Evolutionary conservation across 345 rosid genomes (phyloP), one percentile per base, ranked within the genome.

Genomic region (Aurinia saxatilis): DNA sequence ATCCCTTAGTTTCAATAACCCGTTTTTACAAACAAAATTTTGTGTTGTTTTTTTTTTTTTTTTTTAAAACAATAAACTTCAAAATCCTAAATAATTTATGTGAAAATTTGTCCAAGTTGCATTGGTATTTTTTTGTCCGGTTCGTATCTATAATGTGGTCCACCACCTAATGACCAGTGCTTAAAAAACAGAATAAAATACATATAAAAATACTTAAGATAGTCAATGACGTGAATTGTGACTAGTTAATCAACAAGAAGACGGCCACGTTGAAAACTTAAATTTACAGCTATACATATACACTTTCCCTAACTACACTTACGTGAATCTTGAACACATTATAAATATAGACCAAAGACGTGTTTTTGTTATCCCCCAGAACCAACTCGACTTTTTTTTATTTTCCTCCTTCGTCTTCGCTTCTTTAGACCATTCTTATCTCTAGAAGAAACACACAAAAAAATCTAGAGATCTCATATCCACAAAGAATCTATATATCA

Each of bases 221-320:
- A 56, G 61, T 58, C 75, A 71, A 65, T 57, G 66, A 65, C 71
- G 56, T 71, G 62, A 65, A 64, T 0, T 0, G 14, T 34, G 23
- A 57, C 70, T 30, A 57, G 31, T 50, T 57, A 15, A 71, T 41
- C 66, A 31, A 64, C 54, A 57, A 71, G 44, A 71, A 35, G 61
- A 71, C 62, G 44, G 71, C 66, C 62, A 65, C 71, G 75, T 71
- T 57, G 40, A 42, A 49, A 57, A 51, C 35, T 27, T 56, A 33
- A 35, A 50, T 29, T 11, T 58, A 57, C 66, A 50, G 70, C 75
- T 64, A 71, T 10, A 57, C 33, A 63, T 41, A 31, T 14, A 21
- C 23, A 33, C 30, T 33, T 34, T 49, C 36, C 57, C 27, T 69
- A 61, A 61, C 57, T 61, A 68, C 47, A 70, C 63, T 70, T 54